Conservation (phyloP, 1,284 basidiomycete genomes). For the Ceratobasidium sp. region DNA sequence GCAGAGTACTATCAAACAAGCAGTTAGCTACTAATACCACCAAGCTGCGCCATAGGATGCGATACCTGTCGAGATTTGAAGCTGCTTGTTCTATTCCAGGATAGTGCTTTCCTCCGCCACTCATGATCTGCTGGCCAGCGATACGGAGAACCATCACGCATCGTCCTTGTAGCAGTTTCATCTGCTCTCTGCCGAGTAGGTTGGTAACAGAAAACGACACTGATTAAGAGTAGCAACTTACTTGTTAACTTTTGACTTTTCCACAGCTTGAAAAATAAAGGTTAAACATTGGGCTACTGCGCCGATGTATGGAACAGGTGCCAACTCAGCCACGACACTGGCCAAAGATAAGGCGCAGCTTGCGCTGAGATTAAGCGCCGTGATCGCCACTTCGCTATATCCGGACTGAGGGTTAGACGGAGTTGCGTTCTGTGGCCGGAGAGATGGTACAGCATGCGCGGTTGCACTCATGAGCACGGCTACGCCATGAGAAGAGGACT, state of each 20-base stretch:
- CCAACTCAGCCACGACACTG: slow-evolving; percentile 2
- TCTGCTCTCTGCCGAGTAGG: neutral
- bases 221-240: neutral
- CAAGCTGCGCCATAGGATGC: neutral
- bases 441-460: too few species aligned
- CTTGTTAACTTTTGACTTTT: slow-evolving; percentile 13
- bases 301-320: slow-evolving; percentile 15
- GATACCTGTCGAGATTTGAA: neutral
- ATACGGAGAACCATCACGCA: slow-evolving; percentile 11
- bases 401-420: too few species aligned
- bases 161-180: slow-evolving; percentile 9
- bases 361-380: too few species aligned
- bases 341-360: slow-evolving; percentile 8
- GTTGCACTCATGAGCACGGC: too few species aligned
- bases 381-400: too few species aligned
- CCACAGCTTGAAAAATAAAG: slow-evolving; percentile 4
- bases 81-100: neutral
- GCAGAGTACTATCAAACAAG: neutral
- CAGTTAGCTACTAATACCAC: too few species aligned
- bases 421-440: too few species aligned
- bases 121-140: neutral
- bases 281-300: slow-evolving; percentile 4
- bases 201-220: too few species aligned
- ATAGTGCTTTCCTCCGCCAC: neutral
- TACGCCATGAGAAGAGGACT: too few species aligned